Conservation (phyloP, 2,329 filamentous ascomycete genomes). For the Waltergamsia citrina region DNA sequence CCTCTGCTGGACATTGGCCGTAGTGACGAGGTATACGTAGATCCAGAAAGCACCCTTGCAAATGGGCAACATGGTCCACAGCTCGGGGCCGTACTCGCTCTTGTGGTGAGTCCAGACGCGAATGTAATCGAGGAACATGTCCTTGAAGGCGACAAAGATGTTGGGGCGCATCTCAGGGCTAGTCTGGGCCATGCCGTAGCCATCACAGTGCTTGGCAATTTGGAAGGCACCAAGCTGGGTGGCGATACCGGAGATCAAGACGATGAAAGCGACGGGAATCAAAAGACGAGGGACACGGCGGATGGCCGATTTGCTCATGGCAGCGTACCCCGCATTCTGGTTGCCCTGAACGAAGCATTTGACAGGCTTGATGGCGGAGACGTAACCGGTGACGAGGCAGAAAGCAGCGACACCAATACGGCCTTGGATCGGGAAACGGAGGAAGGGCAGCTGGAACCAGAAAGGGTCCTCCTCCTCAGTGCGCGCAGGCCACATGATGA, state of each 20-base stretch:
- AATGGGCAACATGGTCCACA: conserved; percentile 48
- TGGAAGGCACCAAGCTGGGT: conserved; percentile 46
- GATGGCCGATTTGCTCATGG: conserved; percentile 47
- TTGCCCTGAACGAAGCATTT: conserved; percentile 43
- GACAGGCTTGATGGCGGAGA: conserved; percentile 53
- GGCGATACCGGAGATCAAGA: conserved; percentile 28
- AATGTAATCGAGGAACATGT: conserved; percentile 31
- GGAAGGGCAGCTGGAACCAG: conserved; percentile 46
- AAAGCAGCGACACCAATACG: conserved; percentile 59
- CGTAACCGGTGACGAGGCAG: conserved; percentile 55
- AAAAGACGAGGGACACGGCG: conserved; percentile 48
- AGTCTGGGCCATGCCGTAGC: conserved; percentile 47
- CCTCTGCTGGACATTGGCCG: conserved; percentile 34
- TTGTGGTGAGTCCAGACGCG: conserved; percentile 40
- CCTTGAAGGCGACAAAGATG: conserved; percentile 5
- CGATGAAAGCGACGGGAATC: conserved; percentile 47
- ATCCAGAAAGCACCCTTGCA: conserved; percentile 44
- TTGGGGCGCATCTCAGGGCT: conserved; percentile 23
- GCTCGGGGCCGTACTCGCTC: conserved; percentile 46
- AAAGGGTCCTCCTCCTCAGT: conserved; percentile 32
- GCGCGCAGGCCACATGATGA: conserved; percentile 36
- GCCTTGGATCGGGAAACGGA: conserved; percentile 50
- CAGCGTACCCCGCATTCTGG: conserved; percentile 39
- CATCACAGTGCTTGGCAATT: conserved; percentile 45
- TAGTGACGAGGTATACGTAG: conserved; percentile 42